These are phyloP conservation scores for Mycothermus thermophilus DNA, from an alignment of 495 filamentous ascomycete genomes.

Conservation along the genomic window DNA sequence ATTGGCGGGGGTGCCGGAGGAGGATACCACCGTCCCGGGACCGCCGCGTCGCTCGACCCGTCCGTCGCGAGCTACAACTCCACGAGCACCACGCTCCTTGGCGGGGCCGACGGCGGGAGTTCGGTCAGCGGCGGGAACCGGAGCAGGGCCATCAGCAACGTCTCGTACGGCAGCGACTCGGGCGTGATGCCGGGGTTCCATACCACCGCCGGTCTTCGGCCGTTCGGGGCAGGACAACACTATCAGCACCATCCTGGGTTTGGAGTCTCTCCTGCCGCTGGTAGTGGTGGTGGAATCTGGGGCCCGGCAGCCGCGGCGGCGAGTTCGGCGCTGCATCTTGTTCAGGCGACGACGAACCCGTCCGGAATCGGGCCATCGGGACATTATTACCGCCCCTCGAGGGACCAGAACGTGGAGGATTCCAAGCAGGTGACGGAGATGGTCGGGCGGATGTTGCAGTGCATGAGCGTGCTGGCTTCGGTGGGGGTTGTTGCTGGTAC, in stretches of 20 bases:
- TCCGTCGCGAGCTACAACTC: constrained; percentile 59
- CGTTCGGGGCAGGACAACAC: constrained; percentile 19
- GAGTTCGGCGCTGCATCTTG: too few species aligned
- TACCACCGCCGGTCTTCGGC: constrained; percentile 34
- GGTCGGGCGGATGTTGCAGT: constrained; percentile 92
- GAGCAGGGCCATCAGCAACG: constrained; percentile 73
- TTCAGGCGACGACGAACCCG: not conserved
- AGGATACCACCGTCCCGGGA: constrained; percentile 42
- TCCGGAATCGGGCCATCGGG: constrained; percentile 16
- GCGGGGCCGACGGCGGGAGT: constrained; percentile 29
- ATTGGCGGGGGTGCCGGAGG: constrained; percentile 27
- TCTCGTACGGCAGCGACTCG: constrained; percentile 47
- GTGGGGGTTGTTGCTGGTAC: constrained; percentile 34
- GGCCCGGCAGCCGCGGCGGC: too few species aligned
- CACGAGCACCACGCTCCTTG: constrained; percentile 60
- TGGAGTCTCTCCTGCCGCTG: too few species aligned
- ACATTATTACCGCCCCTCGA: constrained; percentile 18
- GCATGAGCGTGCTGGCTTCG: constrained; percentile 75
- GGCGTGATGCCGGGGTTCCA: constrained; percentile 33
- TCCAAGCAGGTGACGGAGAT: constrained; percentile 85
- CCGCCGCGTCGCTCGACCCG: constrained; percentile 59
- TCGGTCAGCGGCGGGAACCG: constrained; percentile 40
- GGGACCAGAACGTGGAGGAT: constrained; percentile 44
- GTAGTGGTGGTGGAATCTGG: too few species aligned
- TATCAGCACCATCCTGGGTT: constrained; percentile 12